Evolutionary conservation across 2,329 filamentous ascomycete species (phyloP).

Genomic region (Torrubiellomyces zombiae): DNA sequence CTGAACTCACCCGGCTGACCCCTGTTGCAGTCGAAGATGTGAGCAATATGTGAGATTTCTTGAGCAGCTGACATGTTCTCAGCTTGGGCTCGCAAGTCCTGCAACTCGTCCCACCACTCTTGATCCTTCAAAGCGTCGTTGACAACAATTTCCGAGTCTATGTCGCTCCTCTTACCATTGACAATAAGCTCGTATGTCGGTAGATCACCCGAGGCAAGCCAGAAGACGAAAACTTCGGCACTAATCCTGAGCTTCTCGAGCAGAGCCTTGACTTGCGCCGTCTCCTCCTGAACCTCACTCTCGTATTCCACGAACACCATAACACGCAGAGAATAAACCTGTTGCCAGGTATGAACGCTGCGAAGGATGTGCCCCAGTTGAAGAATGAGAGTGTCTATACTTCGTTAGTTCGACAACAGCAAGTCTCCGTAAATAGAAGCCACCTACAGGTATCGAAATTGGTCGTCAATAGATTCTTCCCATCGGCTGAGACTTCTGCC

Average conservation of each 20-base stretch:
- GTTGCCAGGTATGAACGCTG: constrained; percentile 68
- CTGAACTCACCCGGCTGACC: constrained; percentile 26
- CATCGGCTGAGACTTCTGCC: constrained; percentile 55
- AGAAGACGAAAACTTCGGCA: constrained; percentile 65
- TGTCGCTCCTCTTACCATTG: constrained; percentile 43
- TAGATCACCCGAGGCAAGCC: constrained; percentile 57
- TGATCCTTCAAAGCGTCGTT: constrained; percentile 52
- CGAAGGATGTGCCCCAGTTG: constrained; percentile 73
- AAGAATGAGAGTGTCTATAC: constrained; percentile 57
- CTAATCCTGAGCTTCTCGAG: constrained; percentile 70
- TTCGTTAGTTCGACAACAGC: not conserved
- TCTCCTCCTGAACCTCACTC: constrained; percentile 65
- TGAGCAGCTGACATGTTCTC: constrained; percentile 22
- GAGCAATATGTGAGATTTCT: constrained; percentile 24
- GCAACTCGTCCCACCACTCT: constrained; percentile 70
- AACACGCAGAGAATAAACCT: constrained; percentile 54
- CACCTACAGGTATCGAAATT: constrained; percentile 77
- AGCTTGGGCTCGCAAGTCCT: constrained; percentile 29
- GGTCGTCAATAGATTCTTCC: constrained; percentile 56
- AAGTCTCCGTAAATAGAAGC: not conserved
- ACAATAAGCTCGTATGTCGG: constrained; percentile 63
- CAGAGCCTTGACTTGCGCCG: constrained; percentile 51
- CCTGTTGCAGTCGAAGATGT: constrained; percentile 26
- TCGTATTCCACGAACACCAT: constrained; percentile 85
- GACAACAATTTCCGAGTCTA: constrained; percentile 42